Evolutionary conservation across 1,284 basidiomycete genomes (phyloP).

Genomic region (Melampsora americana): DNA sequence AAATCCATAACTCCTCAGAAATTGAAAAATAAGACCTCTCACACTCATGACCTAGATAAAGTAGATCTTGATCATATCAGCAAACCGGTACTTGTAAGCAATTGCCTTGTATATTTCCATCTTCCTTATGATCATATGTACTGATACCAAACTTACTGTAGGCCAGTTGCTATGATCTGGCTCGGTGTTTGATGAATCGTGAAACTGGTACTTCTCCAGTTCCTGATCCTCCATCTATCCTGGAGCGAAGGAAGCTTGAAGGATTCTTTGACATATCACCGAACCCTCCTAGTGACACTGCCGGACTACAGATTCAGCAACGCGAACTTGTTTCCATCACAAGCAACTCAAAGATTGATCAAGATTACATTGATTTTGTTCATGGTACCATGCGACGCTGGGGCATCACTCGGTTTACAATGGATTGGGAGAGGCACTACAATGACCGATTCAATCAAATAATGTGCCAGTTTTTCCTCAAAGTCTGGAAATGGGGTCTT

Average conservation of each 20-base stretch:
- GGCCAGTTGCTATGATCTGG: constrained; percentile 30
- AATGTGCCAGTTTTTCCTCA: constrained; percentile 36
- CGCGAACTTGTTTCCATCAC: background rate
- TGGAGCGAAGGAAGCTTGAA: background rate
- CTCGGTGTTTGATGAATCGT: constrained; percentile 27
- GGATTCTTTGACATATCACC: constrained; percentile 1
- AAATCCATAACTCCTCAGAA: constrained; percentile 18
- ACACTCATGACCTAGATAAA: constrained; percentile 8
- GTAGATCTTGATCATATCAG: constrained; percentile 7
- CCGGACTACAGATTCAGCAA: constrained; percentile 6
- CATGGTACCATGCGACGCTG: constrained; percentile 35
- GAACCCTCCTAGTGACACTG: constrained; percentile 5
- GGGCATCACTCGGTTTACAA: constrained; percentile 27
- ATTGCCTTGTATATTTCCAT: background rate
- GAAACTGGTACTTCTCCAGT: constrained; percentile 12
- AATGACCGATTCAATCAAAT: constrained; percentile 36
- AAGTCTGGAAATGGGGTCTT: constrained; percentile 41
- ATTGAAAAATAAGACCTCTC: constrained; percentile 9
- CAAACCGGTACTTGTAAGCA: constrained; percentile 4
- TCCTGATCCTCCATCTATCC: constrained; percentile 17
- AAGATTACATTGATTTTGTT: constrained; percentile 26
- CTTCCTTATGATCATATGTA: background rate
- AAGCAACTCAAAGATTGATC: constrained; percentile 23
- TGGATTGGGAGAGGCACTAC: constrained; percentile 32
- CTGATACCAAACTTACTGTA: constrained; percentile 7